Conservation (phyloP, 2,329 filamentous ascomycete genomes). For the Pezicula radicicola region DNA sequence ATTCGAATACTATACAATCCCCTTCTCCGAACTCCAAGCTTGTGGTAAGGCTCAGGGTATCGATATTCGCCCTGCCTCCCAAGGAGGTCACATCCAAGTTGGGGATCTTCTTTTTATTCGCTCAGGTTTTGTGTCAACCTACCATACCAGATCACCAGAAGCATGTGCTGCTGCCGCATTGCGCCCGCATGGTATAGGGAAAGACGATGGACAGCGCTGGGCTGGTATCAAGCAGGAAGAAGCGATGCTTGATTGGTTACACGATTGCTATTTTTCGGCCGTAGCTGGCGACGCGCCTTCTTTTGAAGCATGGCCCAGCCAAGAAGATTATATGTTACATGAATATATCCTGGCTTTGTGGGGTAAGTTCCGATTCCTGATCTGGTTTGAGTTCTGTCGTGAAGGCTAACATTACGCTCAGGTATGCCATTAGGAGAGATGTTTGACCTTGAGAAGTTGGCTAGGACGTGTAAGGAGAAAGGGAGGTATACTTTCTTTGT, state of each 20-base stretch:
- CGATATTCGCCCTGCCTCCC: slow-evolving; percentile 29
- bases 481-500: slow-evolving; percentile 30
- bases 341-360: slow-evolving; percentile 29
- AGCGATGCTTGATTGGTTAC: slow-evolving; percentile 39
- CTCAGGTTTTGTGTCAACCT: slow-evolving; percentile 40
- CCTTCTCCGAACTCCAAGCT: slow-evolving; percentile 20
- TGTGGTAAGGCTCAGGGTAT: slow-evolving; percentile 26
- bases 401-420: background rate
- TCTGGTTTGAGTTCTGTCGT: background rate
- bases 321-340: slow-evolving; percentile 24
- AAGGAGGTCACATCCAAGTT: slow-evolving; percentile 46
- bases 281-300: slow-evolving; percentile 41
- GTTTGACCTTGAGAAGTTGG: slow-evolving; percentile 29
- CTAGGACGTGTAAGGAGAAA: slow-evolving; percentile 24
- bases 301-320: slow-evolving; percentile 34
- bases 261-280: slow-evolving; percentile 37
- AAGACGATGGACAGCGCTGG: slow-evolving; percentile 33
- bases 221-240: slow-evolving; percentile 45
- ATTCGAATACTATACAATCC: slow-evolving; percentile 23
- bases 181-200: slow-evolving; percentile 33
- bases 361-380: slow-evolving; percentile 10
- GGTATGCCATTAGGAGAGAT: slow-evolving; percentile 29
- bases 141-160: slow-evolving; percentile 33
- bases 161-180: slow-evolving; percentile 33
- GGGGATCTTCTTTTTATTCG: slow-evolving; percentile 51